Conservation (phyloP, 176 grass and related monocot genomes). For the Oryza meyeriana region DNA sequence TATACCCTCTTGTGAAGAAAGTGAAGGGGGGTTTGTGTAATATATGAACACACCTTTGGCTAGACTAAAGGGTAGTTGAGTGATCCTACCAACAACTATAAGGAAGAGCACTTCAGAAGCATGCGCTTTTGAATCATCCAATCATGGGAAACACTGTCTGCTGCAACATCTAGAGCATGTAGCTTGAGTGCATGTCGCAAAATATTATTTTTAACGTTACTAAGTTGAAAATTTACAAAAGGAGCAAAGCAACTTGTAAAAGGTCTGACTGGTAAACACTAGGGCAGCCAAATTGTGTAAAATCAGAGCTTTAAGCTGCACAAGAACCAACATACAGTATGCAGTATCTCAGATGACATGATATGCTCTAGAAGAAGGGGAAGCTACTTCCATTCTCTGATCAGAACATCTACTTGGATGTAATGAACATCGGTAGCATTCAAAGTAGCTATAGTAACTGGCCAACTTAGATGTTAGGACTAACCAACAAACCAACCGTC, state of each 20-base stretch:
- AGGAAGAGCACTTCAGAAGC: slow-evolving; percentile 16
- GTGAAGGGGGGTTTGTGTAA: too few relatives aligned
- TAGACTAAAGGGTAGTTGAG: too few relatives aligned
- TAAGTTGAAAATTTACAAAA: not conserved
- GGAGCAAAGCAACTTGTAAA: not conserved
- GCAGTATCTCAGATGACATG: slow-evolving; percentile 2
- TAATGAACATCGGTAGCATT: slow-evolving; percentile 22
- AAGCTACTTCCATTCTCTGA: not conserved
- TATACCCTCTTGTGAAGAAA: too few relatives aligned
- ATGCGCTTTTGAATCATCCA: slow-evolving; percentile 11
- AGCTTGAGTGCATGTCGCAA: slow-evolving; percentile 1
- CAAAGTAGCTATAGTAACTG: not conserved
- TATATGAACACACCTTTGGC: too few relatives aligned
- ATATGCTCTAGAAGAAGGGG: not conserved
- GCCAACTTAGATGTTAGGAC: not conserved
- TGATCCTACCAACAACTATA: too few relatives aligned
- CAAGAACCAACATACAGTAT: not conserved
- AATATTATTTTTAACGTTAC: not conserved
- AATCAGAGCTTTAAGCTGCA: not conserved
- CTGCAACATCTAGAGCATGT: not conserved
- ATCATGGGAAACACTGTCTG: not conserved
- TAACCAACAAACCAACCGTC: not conserved
- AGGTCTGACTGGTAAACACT: not conserved
- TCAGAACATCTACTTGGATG: slow-evolving; percentile 25
- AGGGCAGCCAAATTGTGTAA: not conserved